Evolutionary conservation across 148 eudicot species (phyloP).

Genomic region (Linanthus parryae): DNA sequence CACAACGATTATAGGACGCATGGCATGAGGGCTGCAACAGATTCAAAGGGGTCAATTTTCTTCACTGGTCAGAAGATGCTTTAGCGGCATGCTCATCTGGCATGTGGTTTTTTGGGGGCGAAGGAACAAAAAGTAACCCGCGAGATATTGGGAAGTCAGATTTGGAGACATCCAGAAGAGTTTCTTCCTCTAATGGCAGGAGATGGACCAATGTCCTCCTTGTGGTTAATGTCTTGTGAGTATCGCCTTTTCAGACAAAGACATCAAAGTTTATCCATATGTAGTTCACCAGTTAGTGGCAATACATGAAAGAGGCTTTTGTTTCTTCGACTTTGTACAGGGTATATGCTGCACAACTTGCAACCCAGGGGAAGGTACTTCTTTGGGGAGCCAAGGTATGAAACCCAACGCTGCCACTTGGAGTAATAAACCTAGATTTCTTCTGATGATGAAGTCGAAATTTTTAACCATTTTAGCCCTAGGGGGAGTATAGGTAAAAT

Average conservation of each 20-base stretch:
- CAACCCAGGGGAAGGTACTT: slow-evolving; percentile 60
- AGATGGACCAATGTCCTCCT: slow-evolving; percentile 58
- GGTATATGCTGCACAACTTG: slow-evolving; percentile 51
- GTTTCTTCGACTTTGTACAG: slow-evolving; percentile 29
- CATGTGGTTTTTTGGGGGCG: slow-evolving; percentile 47
- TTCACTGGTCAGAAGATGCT: slow-evolving; percentile 41
- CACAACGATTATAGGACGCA: slow-evolving; percentile 29
- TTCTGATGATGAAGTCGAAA: too few species aligned
- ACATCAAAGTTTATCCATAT: too few species aligned
- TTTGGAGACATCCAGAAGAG: slow-evolving; percentile 21
- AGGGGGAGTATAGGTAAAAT: too few species aligned
- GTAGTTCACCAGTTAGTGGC: too few species aligned
- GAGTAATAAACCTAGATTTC: too few species aligned
- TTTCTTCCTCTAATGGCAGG: slow-evolving; percentile 32
- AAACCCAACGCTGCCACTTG: too few species aligned
- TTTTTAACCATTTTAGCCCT: too few species aligned
- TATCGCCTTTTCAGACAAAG: slow-evolving; percentile 17
- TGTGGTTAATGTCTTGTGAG: slow-evolving; percentile 66
- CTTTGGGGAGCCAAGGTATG: slow-evolving; percentile 89
- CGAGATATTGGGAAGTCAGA: slow-evolving; percentile 24
- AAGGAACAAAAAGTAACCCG: slow-evolving; percentile 22
- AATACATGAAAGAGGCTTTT: slow-evolving; percentile 6
- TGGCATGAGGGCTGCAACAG: slow-evolving; percentile 28
- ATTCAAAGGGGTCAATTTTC: slow-evolving; percentile 31
- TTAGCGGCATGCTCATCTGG: slow-evolving; percentile 28